Conservation (phyloP, 2,329 filamentous ascomycete species). For the Podosphaera fusca region DNA sequence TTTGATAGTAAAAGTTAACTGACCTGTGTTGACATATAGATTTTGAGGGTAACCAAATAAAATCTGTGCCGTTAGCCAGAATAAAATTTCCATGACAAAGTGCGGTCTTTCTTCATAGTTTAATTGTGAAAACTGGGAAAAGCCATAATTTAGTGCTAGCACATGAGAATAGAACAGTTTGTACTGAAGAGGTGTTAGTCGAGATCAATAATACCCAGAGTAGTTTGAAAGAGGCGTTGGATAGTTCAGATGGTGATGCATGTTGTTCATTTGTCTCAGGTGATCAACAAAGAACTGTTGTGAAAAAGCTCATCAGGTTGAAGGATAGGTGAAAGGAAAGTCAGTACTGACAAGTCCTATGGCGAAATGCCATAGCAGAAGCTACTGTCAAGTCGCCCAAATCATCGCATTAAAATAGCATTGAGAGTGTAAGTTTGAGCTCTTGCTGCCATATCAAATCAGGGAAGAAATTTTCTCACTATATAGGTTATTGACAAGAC, state of each 20-base stretch:
- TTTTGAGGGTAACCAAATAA: no score
- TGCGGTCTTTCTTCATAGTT: no score
- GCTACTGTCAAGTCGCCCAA: no score
- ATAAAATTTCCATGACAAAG: no score
- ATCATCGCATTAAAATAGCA: not conserved
- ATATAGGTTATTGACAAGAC: not conserved
- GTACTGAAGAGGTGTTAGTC: not conserved
- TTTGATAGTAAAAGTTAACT: not conserved
- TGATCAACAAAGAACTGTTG: slow-evolving; percentile 16
- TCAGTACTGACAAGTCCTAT: no score
- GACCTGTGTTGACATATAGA: not conserved
- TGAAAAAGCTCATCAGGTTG: slow-evolving; percentile 15
- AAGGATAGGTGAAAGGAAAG: not conserved
- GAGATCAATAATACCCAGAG: no score
- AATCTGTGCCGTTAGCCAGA: no score
- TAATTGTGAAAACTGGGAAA: no score
- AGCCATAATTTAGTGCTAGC: no score
- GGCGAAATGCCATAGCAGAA: no score
- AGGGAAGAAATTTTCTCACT: not conserved
- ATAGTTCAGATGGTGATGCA: slow-evolving; percentile 55
- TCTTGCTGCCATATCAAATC: not conserved
- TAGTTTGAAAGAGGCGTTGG: not conserved
- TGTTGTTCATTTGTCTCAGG: slow-evolving; percentile 26
- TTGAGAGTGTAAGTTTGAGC: not conserved
- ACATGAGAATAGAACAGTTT: no score